These are phyloP conservation scores for Sphaerulina musiva DNA, from an alignment of 2,329 filamentous ascomycete species.

Conservation along the genomic window DNA sequence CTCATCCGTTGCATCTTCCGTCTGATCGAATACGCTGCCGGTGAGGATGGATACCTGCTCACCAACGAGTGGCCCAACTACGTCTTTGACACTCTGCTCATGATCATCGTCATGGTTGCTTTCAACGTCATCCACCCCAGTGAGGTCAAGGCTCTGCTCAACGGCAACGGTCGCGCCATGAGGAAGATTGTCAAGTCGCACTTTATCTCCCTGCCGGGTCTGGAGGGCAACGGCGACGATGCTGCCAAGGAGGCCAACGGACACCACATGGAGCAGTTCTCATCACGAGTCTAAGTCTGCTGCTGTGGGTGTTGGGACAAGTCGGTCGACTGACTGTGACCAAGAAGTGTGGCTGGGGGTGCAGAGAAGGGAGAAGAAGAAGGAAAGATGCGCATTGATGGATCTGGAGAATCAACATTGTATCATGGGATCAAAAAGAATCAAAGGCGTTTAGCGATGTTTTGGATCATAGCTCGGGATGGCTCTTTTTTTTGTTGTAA, in stretches of 20 bases:
- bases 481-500: too few relatives aligned
- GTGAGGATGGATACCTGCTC: slow-evolving; percentile 41
- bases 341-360: too few relatives aligned
- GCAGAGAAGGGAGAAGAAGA: background rate
- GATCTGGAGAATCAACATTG: too few relatives aligned
- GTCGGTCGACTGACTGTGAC: too few relatives aligned
- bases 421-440: too few relatives aligned
- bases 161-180: background rate
- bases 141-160: slow-evolving; percentile 6
- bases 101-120: slow-evolving; percentile 5
- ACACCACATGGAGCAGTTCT: too few relatives aligned
- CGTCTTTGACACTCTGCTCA: slow-evolving; percentile 14
- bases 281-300: too few relatives aligned
- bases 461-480: too few relatives aligned
- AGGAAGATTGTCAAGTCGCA: background rate
- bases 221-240: background rate
- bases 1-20: slow-evolving; percentile 45
- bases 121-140: slow-evolving; percentile 3
- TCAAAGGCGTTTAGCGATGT: too few relatives aligned
- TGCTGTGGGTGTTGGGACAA: too few relatives aligned
- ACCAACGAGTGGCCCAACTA: slow-evolving; percentile 28
- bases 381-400: background rate
- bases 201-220: background rate
- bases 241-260: background rate
- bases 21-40: slow-evolving; percentile 44